These are phyloP conservation scores for Nakaseomyces delphensis DNA, from an alignment of 1,139 yeast species.

Conservation along the genomic window DNA sequence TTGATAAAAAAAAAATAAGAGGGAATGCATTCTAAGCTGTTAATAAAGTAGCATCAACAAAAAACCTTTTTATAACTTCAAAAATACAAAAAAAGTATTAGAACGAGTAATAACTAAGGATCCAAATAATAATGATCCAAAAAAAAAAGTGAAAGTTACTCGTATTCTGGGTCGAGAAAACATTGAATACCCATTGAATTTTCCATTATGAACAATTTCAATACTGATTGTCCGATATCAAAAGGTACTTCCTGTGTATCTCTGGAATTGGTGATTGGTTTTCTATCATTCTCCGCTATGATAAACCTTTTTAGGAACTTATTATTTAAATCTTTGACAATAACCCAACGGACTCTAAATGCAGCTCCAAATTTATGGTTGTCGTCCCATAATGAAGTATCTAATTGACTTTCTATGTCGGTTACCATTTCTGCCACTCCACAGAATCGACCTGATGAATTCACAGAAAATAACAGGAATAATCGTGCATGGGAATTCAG, in stretches of 20 bases:
- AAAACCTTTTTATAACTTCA: too few relatives aligned
- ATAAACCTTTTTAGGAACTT: slow-evolving; percentile 39
- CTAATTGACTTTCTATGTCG: slow-evolving; percentile 33
- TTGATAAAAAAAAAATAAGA: neutral
- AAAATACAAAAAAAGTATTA: neutral
- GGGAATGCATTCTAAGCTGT: too few relatives aligned
- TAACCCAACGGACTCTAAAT: slow-evolving; percentile 47
- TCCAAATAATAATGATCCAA: neutral
- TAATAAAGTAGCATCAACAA: neutral
- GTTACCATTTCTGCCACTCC: slow-evolving; percentile 53
- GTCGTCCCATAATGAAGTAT: slow-evolving; percentile 46
- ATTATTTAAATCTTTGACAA: slow-evolving; percentile 45
- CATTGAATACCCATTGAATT: slow-evolving; percentile 11
- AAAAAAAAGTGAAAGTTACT: neutral
- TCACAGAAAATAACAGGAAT: slow-evolving; percentile 49
- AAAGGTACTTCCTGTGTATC: slow-evolving; percentile 46
- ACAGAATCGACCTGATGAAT: slow-evolving; percentile 51
- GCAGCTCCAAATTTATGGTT: slow-evolving; percentile 42
- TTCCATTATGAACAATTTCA: slow-evolving; percentile 35
- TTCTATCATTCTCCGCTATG: slow-evolving; percentile 40
- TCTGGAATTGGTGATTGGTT: slow-evolving; percentile 50
- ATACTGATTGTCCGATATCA: slow-evolving; percentile 41
- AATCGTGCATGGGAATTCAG: slow-evolving; percentile 28
- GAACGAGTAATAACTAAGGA: neutral
- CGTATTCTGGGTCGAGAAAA: slow-evolving; percentile 12